These are phyloP conservation scores for Strobilomyces echinocephalus DNA, from an alignment of 768 basidiomycete genomes.

Conservation along the genomic window DNA sequence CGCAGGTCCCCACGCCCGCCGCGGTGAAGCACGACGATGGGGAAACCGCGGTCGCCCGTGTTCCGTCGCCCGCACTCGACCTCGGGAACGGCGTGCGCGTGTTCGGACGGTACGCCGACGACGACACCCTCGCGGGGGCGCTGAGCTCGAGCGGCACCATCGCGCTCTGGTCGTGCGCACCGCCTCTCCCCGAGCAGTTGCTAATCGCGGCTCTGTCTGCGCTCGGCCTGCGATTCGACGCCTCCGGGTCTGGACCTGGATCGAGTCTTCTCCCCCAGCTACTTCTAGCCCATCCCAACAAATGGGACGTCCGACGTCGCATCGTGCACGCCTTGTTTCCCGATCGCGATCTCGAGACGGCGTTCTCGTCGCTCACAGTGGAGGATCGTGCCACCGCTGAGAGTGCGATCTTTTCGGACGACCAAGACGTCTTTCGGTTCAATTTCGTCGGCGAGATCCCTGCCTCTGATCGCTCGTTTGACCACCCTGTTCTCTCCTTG, in stretches of 20 bases:
- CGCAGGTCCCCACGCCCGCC: conserved; percentile 7
- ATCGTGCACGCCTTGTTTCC: conserved; percentile 19
- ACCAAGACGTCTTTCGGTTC: conserved; percentile 68
- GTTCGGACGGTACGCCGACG: conserved; percentile 19
- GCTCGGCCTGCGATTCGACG: conserved; percentile 23
- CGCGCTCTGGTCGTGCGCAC: conserved; percentile 29
- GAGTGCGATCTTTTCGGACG: conserved; percentile 48
- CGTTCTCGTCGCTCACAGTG: conserved; percentile 54
- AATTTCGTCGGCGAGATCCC: conserved; percentile 33
- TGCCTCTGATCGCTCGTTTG: conserved; percentile 24
- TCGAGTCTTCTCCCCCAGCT: conserved; percentile 24
- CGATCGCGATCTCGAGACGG: conserved; percentile 10
- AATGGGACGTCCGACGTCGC: conserved; percentile 16
- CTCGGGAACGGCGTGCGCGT: conserved; percentile 11
- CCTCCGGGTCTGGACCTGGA: neutral
- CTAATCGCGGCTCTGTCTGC: conserved; percentile 20
- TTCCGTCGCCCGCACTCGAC: conserved; percentile 16
- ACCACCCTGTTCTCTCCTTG: conserved; percentile 16
- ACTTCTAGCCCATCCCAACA: conserved; percentile 24
- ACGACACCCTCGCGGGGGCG: conserved; percentile 20
- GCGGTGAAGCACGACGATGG: conserved; percentile 6
- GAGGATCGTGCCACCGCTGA: conserved; percentile 32
- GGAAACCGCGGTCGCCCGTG: conserved; percentile 4
- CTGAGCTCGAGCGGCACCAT: conserved; percentile 22
- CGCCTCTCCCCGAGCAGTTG: conserved; percentile 23